Evolutionary conservation across 2,329 filamentous ascomycete genomes (phyloP), one percentile per base, ranked within the genome.

Genomic region (Paraphoma sp.): DNA sequence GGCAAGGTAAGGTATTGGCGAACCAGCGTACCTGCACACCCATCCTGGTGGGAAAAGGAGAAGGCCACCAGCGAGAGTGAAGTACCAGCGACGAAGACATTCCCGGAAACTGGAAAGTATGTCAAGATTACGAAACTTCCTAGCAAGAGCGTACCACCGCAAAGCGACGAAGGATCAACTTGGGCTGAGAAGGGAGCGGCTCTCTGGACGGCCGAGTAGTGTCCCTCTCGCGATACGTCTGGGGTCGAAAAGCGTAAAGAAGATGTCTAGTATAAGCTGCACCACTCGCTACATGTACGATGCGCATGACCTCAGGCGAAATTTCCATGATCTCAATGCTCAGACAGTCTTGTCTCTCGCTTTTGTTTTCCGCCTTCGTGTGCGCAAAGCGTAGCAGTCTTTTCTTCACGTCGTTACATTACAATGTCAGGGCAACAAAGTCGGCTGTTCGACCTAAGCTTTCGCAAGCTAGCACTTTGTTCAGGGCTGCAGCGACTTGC

Each of bases 1-100:
- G 57, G 54, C 1, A 67, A 63, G 12, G 62, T 64, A 6, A 59
- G 67, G 41, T 73, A 65, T 42, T 73, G 65, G 64, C 53, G 53
- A 5, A 54, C 40, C 36, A 57, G 56, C n/a, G 42, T 57, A 18
- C 29, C 56, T 36, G 44, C 41, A 6, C 23, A 17, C 10, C 52
- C 46, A 4, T 65, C 60, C 14, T 67, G 62, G 63, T 60, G 60
- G 61, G 63, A 67, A 28, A 63, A 62, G 42, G 56, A 60, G 14
- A 42, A 42, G 14, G 33, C 2, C 1, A 31, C 12, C 18, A 36
- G 43, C n/a, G 42, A 33, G n/a, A n/a, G 14, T 12, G 23, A 33
- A 6, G 8, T 1, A 2, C n/a, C 14, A 2, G 51, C 44, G 41
- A 56, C 50, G 29, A 58, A 53, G 8, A n/a, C 45, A 1, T 63